Percentiles rank a stretch among this genome's conserved stretches.
phyloP scores from a whole-genome alignment of 2,329 filamentous ascomycete genomes.

The Calonectria pseudoreteaudii region DNA sequence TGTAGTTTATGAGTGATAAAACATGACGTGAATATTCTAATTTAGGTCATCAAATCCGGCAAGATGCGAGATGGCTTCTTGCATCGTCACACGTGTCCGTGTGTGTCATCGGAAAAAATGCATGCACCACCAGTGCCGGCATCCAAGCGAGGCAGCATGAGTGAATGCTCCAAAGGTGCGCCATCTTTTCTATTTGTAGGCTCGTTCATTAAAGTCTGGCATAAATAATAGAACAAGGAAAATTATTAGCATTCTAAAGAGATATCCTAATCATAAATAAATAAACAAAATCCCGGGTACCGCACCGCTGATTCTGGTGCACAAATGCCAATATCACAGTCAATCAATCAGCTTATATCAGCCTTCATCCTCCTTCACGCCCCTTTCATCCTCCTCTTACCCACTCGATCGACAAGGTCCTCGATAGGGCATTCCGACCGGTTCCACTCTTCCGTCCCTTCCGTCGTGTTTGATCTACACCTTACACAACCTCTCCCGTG shows the following conservation, averaged over 20 bases:
- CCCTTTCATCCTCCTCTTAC: constrained; percentile 36
- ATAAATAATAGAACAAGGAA: neutral
- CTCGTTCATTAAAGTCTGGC: neutral
- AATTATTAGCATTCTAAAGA: neutral
- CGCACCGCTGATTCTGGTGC: neutral
- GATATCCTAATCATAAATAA: neutral
- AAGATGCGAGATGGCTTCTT: neutral
- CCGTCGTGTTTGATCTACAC: constrained; percentile 43
- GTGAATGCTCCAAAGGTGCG: neutral
- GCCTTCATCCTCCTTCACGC: neutral
- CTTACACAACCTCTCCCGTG: constrained; percentile 41
- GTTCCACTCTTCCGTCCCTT: constrained; percentile 43
- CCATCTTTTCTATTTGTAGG: too few species aligned
- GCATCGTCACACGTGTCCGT: constrained; percentile 1
- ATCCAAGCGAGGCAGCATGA: neutral
- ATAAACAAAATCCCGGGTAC: neutral
- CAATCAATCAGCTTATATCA: neutral
- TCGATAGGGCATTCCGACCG: constrained; percentile 38
- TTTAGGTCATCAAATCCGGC: neutral
- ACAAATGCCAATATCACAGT: neutral
- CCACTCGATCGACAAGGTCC: constrained; percentile 38
- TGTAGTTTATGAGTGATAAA: neutral
- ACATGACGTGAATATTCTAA: neutral
- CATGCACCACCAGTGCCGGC: neutral
- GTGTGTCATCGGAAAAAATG: constrained; percentile 7